Conservation (phyloP, 108 stramenopile species). For the Pseudonitzschia delicatissima region DNA sequence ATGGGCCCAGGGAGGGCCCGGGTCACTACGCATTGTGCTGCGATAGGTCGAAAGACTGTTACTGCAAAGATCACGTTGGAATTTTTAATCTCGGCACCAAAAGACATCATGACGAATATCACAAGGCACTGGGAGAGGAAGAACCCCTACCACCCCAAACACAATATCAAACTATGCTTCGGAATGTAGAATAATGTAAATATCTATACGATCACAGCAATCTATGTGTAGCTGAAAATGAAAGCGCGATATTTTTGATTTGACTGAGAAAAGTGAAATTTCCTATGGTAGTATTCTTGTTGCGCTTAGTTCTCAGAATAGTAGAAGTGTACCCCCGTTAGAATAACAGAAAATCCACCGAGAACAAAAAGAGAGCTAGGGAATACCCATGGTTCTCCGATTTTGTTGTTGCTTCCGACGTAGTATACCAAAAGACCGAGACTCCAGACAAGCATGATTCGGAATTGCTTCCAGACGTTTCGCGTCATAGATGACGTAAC, state of each 20-base stretch:
- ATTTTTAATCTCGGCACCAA: slow-evolving; percentile 35
- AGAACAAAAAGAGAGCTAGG: slow-evolving; percentile 36
- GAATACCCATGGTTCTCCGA: slow-evolving; percentile 39
- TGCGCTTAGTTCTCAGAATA: slow-evolving; percentile 14
- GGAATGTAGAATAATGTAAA: slow-evolving; percentile 11
- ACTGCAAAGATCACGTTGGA: slow-evolving; percentile 23
- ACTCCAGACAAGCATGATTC: slow-evolving; percentile 39
- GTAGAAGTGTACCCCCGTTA: slow-evolving; percentile 24
- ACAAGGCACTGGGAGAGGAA: slow-evolving; percentile 28
- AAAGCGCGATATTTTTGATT: too few species aligned
- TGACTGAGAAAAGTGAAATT: too few species aligned
- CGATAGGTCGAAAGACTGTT: slow-evolving; percentile 34
- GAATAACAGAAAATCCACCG: slow-evolving; percentile 30
- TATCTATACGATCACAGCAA: too few species aligned
- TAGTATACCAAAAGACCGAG: slow-evolving; percentile 36
- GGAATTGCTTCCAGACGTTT: slow-evolving; percentile 50
- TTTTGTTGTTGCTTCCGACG: slow-evolving; percentile 14
- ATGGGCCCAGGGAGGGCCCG: slow-evolving; percentile 37
- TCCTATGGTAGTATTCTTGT: too few species aligned
- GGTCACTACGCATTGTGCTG: slow-evolving; percentile 42
- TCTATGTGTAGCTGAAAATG: too few species aligned
- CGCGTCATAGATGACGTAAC: slow-evolving; percentile 52
- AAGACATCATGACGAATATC: slow-evolving; percentile 36
- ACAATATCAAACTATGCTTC: slow-evolving; percentile 19
- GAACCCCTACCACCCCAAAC: slow-evolving; percentile 27